Evolutionary conservation across 768 basidiomycete genomes (phyloP), one percentile per base, ranked within the genome.

Genomic region (Lentinula guzmanii): DNA sequence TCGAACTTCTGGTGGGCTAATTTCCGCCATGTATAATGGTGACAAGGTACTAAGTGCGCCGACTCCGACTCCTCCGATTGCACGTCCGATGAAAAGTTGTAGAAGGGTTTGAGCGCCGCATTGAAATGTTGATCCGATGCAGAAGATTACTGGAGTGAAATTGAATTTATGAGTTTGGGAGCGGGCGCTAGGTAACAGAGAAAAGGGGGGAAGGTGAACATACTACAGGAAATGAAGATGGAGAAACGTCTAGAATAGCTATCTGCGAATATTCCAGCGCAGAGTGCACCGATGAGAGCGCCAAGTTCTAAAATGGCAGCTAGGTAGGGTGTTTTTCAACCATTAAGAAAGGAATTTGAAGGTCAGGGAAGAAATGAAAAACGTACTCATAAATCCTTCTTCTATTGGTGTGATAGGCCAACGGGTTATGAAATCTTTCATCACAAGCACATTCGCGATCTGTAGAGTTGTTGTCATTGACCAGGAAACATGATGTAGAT

Each of bases 371-470:
- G 7, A 16, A n/a, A 18, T 7, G 43, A 63, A 8, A 15, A 18
- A 77, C 84, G 60, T 67, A 92, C 91, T 93, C 83, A 92, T 88
- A 18, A 82, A 72, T 4, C 91, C 91, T 66, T 84, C 86, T 74
- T 92, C 84, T 74, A 87, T 77, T 0, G 90, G 81, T 5, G 85
- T 84, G 2, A 90, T 73, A 4, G 87, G 87, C 85, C 88, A 93
- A 8, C 84, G 79, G 53, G 73, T 65, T 31, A 82, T 65, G 65
- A 93, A 93, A 65, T 91, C 87, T 43, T 78, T 75, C 91, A 93
- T 93, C 11, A 93, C 89, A 11, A 93, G 79, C 13, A 93, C 85
- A 69, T 93, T 93, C 2, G 91, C 89, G 64, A 93, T 91, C 80
- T 82, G 37, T 28, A 28, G 3, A 28, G 28, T 28, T 28, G 28